A percentile compares a stretch with the other conserved stretches of the same genome.
Evolutionary conservation across 352 stramenopile species (phyloP).

Genomic region (Pythium aristosporum): DNA sequence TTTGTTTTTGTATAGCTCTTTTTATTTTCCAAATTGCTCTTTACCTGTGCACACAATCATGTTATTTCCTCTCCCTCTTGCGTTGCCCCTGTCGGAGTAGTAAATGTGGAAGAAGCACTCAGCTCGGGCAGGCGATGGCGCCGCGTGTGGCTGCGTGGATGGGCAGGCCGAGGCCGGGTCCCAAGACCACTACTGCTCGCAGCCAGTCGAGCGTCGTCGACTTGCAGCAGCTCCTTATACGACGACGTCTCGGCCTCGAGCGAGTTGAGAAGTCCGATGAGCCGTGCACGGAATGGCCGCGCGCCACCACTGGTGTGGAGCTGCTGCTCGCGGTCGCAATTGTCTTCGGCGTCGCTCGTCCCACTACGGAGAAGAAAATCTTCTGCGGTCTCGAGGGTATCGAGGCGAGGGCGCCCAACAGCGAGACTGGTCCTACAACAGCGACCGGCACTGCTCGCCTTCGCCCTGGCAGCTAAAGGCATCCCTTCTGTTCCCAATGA

Average conservation of each 20-base stretch:
- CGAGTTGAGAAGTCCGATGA: constrained; percentile 63
- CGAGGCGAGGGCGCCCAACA: neutral
- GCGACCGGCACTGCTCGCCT: neutral
- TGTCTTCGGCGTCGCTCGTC: neutral
- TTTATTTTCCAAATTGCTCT: neutral
- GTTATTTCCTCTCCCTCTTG: neutral
- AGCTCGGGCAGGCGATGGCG: neutral
- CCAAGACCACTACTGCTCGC: no score
- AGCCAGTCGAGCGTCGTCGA: no score
- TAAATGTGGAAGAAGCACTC: neutral
- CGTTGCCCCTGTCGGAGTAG: neutral
- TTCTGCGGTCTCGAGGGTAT: neutral
- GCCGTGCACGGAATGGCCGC: constrained; percentile 50
- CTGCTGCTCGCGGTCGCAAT: constrained; percentile 1
- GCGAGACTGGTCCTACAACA: neutral
- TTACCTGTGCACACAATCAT: neutral
- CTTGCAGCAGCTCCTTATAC: constrained; percentile 34
- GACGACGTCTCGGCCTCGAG: constrained; percentile 69
- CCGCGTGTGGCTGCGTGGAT: neutral
- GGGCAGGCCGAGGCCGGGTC: neutral
- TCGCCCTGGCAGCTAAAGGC: neutral
- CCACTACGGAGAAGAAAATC: neutral
- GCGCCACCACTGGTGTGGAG: constrained; percentile 20
- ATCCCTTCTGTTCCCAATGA: neutral
- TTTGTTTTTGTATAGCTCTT: neutral